A percentile compares a stretch with the other conserved stretches of the same genome.
phyloP scores from a whole-genome alignment of 176 grass and related monocot species.

The barley (Hordeum vulgare) region MorexV3_pseudomolecules_assembly NC_058519.1:391119341-391119840 shows the following conservation, averaged over 20 bases:
- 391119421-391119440: slow-evolving; percentile 27
- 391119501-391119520: slow-evolving; percentile 43
- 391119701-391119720: not conserved
- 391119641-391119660: not conserved
- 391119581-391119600: slow-evolving; percentile 48
- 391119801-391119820: not conserved
- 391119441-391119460: not conserved
- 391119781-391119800: slow-evolving; percentile 13
- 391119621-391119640: slow-evolving; percentile 33
- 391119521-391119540: slow-evolving; percentile 65
- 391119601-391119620: slow-evolving; percentile 28
- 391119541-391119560: slow-evolving; percentile 74
- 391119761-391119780: slow-evolving; percentile 17
- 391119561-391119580: slow-evolving; percentile 77
- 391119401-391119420: slow-evolving; percentile 79
- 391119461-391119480: not conserved
- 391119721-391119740: slow-evolving; percentile 22
- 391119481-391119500: not conserved
- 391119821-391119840: slow-evolving; percentile 20
- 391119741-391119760: slow-evolving; percentile 19
- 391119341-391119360: slow-evolving; percentile 54
- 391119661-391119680: slow-evolving; percentile 19
- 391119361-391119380: slow-evolving; percentile 65
- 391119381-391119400: slow-evolving; percentile 63
- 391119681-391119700: slow-evolving; percentile 10